A percentile compares a stretch with the other conserved stretches of the same genome.
These are phyloP conservation scores for Penicillium fuscoglaucum DNA, from an alignment of 2,329 filamentous ascomycete genomes.

Conservation along the genomic window DNA sequence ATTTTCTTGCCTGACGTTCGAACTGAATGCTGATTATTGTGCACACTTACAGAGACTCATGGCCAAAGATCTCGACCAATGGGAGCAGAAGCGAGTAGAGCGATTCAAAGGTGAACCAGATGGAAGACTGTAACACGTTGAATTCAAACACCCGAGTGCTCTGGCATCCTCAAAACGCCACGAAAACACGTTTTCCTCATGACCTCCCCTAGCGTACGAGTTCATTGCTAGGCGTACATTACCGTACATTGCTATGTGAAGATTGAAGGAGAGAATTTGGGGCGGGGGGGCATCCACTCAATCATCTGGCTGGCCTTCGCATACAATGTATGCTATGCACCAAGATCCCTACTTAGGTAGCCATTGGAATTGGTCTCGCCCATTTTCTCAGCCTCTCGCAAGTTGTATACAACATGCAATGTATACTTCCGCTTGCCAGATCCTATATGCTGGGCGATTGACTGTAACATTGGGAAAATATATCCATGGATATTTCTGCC, in stretches of 20 bases:
- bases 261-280: background rate
- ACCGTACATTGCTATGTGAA: background rate
- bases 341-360: background rate
- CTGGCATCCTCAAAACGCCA: background rate
- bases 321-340: background rate
- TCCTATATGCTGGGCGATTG: background rate
- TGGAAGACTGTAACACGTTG: constrained; percentile 64
- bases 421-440: background rate
- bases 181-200: background rate
- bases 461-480: background rate
- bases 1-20: background rate
- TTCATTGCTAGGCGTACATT: background rate
- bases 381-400: background rate
- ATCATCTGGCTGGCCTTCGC: background rate
- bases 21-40: constrained; percentile 16
- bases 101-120: constrained; percentile 87
- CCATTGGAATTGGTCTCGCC: background rate
- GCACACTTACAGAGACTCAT: constrained; percentile 63
- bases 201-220: constrained; percentile 1
- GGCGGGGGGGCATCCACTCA: background rate
- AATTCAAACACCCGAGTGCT: constrained; percentile 18
- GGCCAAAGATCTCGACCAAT: constrained; percentile 88
- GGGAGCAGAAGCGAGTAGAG: constrained; percentile 95
- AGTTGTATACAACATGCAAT: background rate
- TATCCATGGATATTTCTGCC: background rate